Evolutionary conservation across 768 basidiomycete genomes (phyloP), one percentile per base, ranked within the genome.

Genomic region (Tylopilus balloui): DNA sequence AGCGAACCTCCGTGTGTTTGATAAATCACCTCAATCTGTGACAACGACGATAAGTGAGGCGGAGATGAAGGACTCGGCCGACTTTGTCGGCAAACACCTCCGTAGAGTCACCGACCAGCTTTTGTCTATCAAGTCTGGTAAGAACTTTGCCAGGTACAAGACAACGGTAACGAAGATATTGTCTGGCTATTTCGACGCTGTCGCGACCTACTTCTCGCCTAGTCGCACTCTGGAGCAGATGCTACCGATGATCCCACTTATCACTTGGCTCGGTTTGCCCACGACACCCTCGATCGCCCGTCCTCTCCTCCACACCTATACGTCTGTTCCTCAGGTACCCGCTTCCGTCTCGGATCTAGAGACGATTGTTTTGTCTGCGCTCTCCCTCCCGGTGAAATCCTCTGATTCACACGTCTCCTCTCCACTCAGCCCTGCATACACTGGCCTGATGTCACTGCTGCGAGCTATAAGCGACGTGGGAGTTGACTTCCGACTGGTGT

Each of bases 301-400:
- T 7, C 65, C 68, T 45, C 67, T 74, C 51, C 62, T 84, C 25
- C 67, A 78, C 29, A 60, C 76, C 12, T 83, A 81, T 58, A 66
- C 66, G 47, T 53, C 67, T n/a, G 61, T 73, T 62, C 69, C 55
- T 42, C 51, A 36, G 24, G 64, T 68, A 4, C 69, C 83, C 9
- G 9, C 19, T 37, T 52, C 57, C 1, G 3, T 55, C 0, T 53
- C 64, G 7, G 79, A 82, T 32, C 78, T 79, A 70, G 74, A 75
- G 35, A 43, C 51, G 2, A 59, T 73, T 7, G 54, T 86, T 15
- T 54, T 76, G 1, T 71, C 70, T 24, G 73, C 75, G 7, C 56
- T 63, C 12, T 67, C 68, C 6, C 49, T 63, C 7, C 54, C 66
- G 9, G 65, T 59, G 8, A 47, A 57, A 2, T 20, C 53, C 4